These are phyloP conservation scores for Chytriomyces confervae DNA, from an alignment of 192 early-diverging fungal genomes.

Conservation along the genomic window DNA sequence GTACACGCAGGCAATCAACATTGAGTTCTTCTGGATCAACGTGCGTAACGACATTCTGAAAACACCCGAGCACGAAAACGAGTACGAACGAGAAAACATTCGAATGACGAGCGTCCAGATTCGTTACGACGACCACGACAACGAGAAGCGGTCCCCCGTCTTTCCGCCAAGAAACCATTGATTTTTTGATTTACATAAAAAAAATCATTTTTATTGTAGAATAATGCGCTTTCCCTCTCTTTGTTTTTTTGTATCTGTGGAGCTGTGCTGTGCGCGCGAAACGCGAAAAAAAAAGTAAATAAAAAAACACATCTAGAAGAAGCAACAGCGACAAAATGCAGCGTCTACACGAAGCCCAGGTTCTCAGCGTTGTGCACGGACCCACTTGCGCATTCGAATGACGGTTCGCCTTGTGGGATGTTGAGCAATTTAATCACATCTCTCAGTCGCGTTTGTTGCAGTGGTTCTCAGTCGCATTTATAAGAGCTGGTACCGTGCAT, in stretches of 20 bases:
- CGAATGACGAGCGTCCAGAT: neutral
- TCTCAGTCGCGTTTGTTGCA: no score
- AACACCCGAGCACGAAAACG: neutral
- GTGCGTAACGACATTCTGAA: neutral
- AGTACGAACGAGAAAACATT: neutral
- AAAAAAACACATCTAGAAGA: no score
- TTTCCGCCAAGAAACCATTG: neutral
- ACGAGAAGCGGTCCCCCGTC: neutral
- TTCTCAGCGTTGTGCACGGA: neutral
- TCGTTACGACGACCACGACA: neutral
- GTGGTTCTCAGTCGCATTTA: no score
- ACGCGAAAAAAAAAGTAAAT: no score
- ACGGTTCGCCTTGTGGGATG: no score
- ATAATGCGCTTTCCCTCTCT: neutral
- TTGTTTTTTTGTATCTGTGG: neutral
- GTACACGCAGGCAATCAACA: slow-evolving; percentile 4
- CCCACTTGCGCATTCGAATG: no score
- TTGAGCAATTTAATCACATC: no score
- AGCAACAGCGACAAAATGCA: neutral
- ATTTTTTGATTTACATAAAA: neutral
- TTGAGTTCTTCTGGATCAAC: slow-evolving; percentile 1
- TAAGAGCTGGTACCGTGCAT: no score
- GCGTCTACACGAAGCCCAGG: slow-evolving; percentile 12
- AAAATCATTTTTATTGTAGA: neutral
- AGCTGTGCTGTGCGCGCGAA: no score